phyloP scores from a whole-genome alignment of 208 protist species.

The Strigomonas culicis region DNA sequence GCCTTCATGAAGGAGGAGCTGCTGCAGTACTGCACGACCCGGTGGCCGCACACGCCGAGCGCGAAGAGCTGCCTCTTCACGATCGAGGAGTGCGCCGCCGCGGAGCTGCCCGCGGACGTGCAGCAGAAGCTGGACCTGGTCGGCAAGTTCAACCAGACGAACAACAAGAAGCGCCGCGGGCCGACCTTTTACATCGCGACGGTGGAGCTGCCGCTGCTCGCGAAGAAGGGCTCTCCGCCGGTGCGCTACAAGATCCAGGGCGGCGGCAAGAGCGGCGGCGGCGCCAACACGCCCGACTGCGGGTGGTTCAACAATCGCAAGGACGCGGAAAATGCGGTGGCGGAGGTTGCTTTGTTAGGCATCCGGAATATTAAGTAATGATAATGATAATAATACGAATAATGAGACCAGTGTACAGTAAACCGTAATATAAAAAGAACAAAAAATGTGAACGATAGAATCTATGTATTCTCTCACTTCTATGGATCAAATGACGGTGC shows the following conservation, averaged over 20 bases:
- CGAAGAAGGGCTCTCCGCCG: slow-evolving; percentile 51
- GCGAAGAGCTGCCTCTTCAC: slow-evolving; percentile 58
- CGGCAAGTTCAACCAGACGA: slow-evolving; percentile 17
- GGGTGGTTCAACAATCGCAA: slow-evolving; percentile 33
- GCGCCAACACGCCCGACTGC: slow-evolving; percentile 51
- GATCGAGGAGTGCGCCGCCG: slow-evolving; percentile 45
- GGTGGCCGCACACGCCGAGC: slow-evolving; percentile 69
- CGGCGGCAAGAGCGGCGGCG: slow-evolving; percentile 41
- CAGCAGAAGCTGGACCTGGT: slow-evolving; percentile 28
- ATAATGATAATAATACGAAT: not conserved
- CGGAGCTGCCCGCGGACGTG: slow-evolving; percentile 31
- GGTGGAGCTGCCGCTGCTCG: slow-evolving; percentile 63
- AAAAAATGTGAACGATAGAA: not conserved
- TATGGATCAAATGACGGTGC: no score
- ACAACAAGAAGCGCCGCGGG: slow-evolving; percentile 34
- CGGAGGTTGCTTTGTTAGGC: not conserved
- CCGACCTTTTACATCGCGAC: slow-evolving; percentile 46
- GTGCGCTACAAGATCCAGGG: slow-evolving; percentile 43
- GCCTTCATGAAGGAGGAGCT: slow-evolving; percentile 58
- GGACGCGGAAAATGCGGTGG: not conserved
- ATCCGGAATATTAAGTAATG: not conserved
- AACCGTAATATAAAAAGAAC: not conserved
- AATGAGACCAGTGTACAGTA: not conserved
- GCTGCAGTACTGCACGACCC: slow-evolving; percentile 43
- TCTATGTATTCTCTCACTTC: not conserved